These are phyloP conservation scores for Claviceps purpurea DNA, from an alignment of 2,329 filamentous ascomycete species.

Conservation along the genomic window DNA sequence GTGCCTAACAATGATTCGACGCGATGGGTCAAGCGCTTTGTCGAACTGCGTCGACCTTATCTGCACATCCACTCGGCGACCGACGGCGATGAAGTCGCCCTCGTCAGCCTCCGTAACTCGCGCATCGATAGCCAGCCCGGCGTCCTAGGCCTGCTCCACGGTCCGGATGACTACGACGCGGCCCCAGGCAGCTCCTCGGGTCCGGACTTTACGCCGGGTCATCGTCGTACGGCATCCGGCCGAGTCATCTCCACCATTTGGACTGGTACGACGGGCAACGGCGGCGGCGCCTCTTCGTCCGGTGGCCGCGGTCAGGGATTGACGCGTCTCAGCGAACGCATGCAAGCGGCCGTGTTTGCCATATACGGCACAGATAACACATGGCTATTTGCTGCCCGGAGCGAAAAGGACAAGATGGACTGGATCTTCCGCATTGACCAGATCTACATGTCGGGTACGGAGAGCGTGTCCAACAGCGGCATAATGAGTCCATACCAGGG, in stretches of 20 bases:
- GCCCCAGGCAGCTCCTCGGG: constrained; percentile 17
- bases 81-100: constrained; percentile 79
- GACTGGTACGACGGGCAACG: constrained; percentile 30
- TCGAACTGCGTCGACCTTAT: constrained; percentile 83
- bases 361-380: constrained; percentile 91
- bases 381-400: constrained; percentile 83
- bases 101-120: constrained; percentile 78
- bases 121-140: constrained; percentile 88
- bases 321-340: constrained; percentile 41
- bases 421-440: constrained; percentile 96
- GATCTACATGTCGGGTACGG: constrained; percentile 42
- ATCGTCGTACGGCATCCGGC: constrained; percentile 36
- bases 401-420: constrained; percentile 84
- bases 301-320: constrained; percentile 24
- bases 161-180: constrained; percentile 26
- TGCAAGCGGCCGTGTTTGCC: constrained; percentile 70
- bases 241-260: constrained; percentile 42
- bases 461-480: constrained; percentile 25
- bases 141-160: constrained; percentile 62
- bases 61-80: constrained; percentile 76
- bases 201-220: constrained; percentile 29
- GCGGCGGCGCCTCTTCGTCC: constrained; percentile 13
- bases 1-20: constrained; percentile 70
- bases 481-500: constrained; percentile 21
- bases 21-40: constrained; percentile 83